Evolutionary conservation across 345 rosid species (phyloP).

Genomic region (Dipteronia sinensis): DNA sequence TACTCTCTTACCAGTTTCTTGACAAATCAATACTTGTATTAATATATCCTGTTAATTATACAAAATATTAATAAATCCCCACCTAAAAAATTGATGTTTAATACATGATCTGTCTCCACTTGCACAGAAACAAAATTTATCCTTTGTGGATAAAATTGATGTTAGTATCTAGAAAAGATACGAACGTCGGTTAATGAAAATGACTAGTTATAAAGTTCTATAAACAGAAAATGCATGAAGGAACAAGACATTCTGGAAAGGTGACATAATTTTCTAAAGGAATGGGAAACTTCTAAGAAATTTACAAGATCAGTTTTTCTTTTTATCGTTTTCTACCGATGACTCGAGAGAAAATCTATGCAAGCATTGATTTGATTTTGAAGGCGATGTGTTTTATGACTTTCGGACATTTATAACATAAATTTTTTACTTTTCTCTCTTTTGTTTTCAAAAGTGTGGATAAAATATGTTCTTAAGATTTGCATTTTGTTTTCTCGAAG

Average conservation of each 20-base stretch:
- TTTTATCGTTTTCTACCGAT: neutral
- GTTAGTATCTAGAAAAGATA: too few relatives aligned
- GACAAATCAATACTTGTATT: neutral
- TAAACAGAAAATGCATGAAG: neutral
- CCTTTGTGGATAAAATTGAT: too few relatives aligned
- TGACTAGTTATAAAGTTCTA: too few relatives aligned
- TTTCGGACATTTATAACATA: neutral
- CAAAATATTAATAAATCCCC: neutral
- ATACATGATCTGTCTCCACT: too few relatives aligned
- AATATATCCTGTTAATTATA: neutral
- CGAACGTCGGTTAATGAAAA: too few relatives aligned
- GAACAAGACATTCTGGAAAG: neutral
- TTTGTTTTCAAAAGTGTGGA: neutral
- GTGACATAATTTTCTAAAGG: neutral
- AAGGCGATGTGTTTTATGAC: neutral
- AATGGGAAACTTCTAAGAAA: slow-evolving; percentile 21
- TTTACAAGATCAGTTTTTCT: neutral
- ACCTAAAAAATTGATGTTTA: neutral
- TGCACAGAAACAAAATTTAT: too few relatives aligned
- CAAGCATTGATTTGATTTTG: neutral
- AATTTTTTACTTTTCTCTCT: neutral
- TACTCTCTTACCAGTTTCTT: slow-evolving; percentile 4
- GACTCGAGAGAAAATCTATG: neutral
- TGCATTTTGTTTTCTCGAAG: neutral
- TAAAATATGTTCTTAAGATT: neutral